Evolutionary conservation across 768 basidiomycete species (phyloP), one percentile per base, ranked within the genome.

Genomic region (Obba rivulosa): DNA sequence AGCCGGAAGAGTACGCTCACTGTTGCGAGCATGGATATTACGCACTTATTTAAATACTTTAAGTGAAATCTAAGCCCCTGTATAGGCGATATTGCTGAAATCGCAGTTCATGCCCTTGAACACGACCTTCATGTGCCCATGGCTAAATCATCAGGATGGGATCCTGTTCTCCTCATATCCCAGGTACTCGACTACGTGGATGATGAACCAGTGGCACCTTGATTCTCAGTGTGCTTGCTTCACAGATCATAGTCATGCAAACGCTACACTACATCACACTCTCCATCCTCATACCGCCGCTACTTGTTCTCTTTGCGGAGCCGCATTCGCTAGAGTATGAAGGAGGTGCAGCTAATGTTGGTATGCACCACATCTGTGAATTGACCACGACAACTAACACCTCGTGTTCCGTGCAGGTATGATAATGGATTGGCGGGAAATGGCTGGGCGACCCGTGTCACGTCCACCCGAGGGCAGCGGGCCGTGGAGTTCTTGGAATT

Each of bases 401-500:
- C 34, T 46, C 43, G 51, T 20, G 5, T 13, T 16, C 11, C 24
- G 10, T 17, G 28, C 52, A 85, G 87, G 85, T 3, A 90, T 92
- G 85, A 72, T 98, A 34, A 92, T 99, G 84, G 94, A 98, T 68
- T 99, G 96, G 96, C 77, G 92, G 40, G 89, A 97, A 66, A 85
- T 99, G 81, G 87, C 93, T 1, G 88, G 92, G 3, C 69, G 79
- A 44, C 81, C 88, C 3, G 93, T 92, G 0, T 80, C 87, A 18
- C 78, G 76, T 48, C 79, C 79, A 22, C 66, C 81, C 48, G 76
- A 80, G 20, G 84, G 81, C 16, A 78, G 78, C 46, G 78, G 80
- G 37, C 69, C 77, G 39, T 89, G 85, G 85, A 71, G 68, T 44
- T 75, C 80, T 34, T 79, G 81, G 60, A 72, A 79, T 37, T 83